Conservation (phyloP, 1,284 basidiomycete genomes). For the Nidula niveotomentosa region DNA sequence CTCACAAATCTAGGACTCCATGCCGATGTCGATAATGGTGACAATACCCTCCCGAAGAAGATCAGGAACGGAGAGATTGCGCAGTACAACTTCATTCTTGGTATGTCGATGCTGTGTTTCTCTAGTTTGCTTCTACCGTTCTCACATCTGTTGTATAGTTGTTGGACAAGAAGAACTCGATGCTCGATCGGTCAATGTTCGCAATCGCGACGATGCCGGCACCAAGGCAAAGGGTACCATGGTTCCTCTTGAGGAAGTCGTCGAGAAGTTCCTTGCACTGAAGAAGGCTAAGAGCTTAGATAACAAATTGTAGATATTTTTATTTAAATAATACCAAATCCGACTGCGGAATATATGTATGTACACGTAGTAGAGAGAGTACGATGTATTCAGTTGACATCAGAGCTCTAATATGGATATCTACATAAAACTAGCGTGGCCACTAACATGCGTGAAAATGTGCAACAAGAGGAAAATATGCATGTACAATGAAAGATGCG, state of each 20-base stretch:
- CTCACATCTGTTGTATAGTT: conserved; percentile 45
- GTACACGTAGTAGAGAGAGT: too few species aligned
- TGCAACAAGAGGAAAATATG: background rate
- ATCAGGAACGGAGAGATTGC: conserved; percentile 91
- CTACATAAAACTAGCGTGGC: too few species aligned
- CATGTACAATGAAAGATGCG: background rate
- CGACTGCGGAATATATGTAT: too few species aligned
- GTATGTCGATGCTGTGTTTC: conserved; percentile 1
- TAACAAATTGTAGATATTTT: conserved; percentile 30
- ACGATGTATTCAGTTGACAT: background rate
- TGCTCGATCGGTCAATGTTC: conserved; percentile 86
- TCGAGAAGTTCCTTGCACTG: conserved; percentile 62
- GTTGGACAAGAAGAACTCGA: conserved; percentile 94
- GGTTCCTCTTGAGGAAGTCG: conserved; percentile 65
- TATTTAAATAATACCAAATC: too few species aligned
- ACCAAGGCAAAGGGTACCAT: conserved; percentile 74
- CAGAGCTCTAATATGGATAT: too few species aligned
- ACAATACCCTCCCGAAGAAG: conserved; percentile 96
- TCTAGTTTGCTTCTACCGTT: conserved; percentile 3
- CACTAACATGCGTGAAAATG: background rate
- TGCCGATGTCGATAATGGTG: conserved; percentile 90
- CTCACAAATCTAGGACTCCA: conserved; percentile 78
- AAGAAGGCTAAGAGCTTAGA: conserved; percentile 63
- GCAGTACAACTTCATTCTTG: conserved; percentile 74
- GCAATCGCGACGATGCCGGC: conserved; percentile 93